Conservation (phyloP, 805 yeast species). For the Yarrowia sp. region DNA sequence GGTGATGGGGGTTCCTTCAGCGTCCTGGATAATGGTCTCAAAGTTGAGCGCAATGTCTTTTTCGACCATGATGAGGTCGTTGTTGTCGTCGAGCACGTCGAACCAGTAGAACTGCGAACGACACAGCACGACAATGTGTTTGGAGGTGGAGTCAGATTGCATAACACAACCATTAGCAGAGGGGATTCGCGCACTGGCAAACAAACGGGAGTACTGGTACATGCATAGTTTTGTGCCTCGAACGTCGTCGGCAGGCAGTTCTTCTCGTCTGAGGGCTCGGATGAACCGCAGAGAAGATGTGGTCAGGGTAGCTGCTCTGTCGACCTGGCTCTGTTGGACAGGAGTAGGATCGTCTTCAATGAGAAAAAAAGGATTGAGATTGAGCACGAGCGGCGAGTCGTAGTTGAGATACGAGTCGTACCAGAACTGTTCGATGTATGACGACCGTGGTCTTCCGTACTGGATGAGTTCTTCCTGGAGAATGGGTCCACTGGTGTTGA, state of each 20-base stretch:
- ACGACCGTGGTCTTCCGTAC: constrained; percentile 60
- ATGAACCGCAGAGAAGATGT: constrained; percentile 75
- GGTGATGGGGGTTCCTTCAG: constrained; percentile 46
- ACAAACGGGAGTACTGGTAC: constrained; percentile 85
- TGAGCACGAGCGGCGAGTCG: constrained; percentile 79
- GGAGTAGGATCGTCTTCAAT: constrained; percentile 89
- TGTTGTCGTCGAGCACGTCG: constrained; percentile 74
- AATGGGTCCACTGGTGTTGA: constrained; percentile 52
- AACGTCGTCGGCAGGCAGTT: constrained; percentile 65
- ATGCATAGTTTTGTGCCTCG: constrained; percentile 67
- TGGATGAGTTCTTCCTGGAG: constrained; percentile 61
- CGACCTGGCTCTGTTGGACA: constrained; percentile 54
- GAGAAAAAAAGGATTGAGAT: constrained; percentile 84
- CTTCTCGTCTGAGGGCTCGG: constrained; percentile 70
- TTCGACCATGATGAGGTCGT: constrained; percentile 69
- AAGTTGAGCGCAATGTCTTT: constrained; percentile 72
- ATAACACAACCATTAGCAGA: constrained; percentile 76
- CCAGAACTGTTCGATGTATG: constrained; percentile 94
- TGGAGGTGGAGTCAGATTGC: constrained; percentile 73
- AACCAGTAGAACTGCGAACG: constrained; percentile 94
- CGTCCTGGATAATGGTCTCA: constrained; percentile 72
- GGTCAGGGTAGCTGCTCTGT: constrained; percentile 76
- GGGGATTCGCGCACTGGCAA: constrained; percentile 87
- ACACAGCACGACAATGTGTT: constrained; percentile 76
- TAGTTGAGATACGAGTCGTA: constrained; percentile 82